phyloP scores from a whole-genome alignment of 345 rosid genomes.

The Microthlaspi erraticum region DNA sequence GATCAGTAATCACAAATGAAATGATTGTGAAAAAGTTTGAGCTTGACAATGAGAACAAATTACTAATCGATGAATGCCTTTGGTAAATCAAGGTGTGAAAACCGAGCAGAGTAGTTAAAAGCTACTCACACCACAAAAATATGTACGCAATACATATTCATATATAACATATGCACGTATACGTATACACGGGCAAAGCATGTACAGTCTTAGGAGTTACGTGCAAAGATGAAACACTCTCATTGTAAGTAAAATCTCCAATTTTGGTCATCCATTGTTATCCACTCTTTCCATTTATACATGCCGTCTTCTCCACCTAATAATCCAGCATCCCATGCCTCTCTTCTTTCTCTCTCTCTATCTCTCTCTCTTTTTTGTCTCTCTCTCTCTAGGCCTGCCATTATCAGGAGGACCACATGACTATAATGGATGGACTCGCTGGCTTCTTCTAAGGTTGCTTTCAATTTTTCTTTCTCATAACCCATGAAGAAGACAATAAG shows the following conservation, averaged over 20 bases:
- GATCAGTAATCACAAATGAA: not conserved
- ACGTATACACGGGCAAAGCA: not conserved
- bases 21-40: not conserved
- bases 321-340: conserved; percentile 23
- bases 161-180: conserved; percentile 14
- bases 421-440: conserved; percentile 46
- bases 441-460: conserved; percentile 78
- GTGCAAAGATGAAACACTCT: conserved; percentile 42
- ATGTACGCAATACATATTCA: conserved; percentile 27
- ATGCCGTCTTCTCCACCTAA: conserved; percentile 60
- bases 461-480: conserved; percentile 49
- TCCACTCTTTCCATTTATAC: conserved; percentile 64
- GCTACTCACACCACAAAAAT: conserved; percentile 22
- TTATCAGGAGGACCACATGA: conserved; percentile 79
- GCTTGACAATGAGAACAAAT: not conserved
- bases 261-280: conserved; percentile 35
- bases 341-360: conserved; percentile 18
- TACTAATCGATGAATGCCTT: not conserved
- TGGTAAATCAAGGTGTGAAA: not conserved
- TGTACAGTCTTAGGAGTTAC: conserved; percentile 17
- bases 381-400: conserved; percentile 58
- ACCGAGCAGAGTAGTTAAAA: conserved; percentile 10
- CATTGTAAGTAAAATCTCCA: conserved; percentile 22
- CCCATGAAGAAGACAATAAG: conserved; percentile 53
- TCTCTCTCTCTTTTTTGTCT: conserved; percentile 1